Conservation (phyloP, 2,329 filamentous ascomycete genomes). For the Alternaria sp. region DNA sequence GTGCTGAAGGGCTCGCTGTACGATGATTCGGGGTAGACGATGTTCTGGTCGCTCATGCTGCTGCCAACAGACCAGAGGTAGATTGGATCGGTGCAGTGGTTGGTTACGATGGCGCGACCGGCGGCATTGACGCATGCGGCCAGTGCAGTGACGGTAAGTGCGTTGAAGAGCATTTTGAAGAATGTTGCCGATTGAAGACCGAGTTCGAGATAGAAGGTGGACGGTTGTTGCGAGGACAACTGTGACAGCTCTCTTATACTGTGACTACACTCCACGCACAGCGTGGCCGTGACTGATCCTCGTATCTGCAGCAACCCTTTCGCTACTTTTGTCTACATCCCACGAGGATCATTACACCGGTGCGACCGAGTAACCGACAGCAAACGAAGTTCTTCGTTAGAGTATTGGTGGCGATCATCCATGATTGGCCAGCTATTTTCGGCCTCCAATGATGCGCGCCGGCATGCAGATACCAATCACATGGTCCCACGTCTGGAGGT, state of each 20-base stretch:
- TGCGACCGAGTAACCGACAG: background rate
- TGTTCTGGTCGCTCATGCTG: conserved; percentile 19
- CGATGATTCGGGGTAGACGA: conserved; percentile 27
- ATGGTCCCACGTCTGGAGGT: background rate
- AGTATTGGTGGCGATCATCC: conserved; percentile 6
- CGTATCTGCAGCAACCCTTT: background rate
- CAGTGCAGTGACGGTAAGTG: conserved; percentile 17
- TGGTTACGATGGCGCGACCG: conserved; percentile 41
- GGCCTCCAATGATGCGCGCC: conserved; percentile 14
- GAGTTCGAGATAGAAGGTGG: background rate
- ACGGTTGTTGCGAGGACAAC: background rate
- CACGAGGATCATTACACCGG: background rate
- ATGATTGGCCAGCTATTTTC: conserved; percentile 24
- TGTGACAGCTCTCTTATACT: background rate
- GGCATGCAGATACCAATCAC: conserved; percentile 14
- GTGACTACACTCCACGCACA: background rate
- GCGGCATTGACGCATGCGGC: conserved; percentile 18
- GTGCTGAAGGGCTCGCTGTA: conserved; percentile 33
- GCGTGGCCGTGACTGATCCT: background rate
- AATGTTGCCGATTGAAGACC: background rate
- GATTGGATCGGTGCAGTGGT: conserved; percentile 36
- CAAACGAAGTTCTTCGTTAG: conserved; percentile 10
- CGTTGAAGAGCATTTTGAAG: conserved; percentile 20
- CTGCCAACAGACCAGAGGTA: conserved; percentile 41
- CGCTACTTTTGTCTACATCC: background rate